phyloP scores from a whole-genome alignment of 257 asterid species.

The Voacanga thouarsii region DNA sequence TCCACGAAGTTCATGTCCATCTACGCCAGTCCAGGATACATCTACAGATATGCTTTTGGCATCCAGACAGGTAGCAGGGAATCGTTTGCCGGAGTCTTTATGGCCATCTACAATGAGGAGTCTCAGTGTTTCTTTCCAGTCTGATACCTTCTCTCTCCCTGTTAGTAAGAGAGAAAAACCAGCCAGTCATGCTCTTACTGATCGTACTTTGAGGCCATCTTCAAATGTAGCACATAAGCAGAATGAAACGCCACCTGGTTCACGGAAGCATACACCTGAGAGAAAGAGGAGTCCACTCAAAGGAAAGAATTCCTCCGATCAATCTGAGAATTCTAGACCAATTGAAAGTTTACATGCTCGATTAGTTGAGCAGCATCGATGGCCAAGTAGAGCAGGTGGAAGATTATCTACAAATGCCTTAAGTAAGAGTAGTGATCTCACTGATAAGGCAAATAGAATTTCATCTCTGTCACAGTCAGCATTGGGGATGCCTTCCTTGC shows the following conservation, averaged over 20 bases:
- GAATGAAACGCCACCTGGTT: conserved; percentile 37
- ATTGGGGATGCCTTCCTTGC: conserved; percentile 32
- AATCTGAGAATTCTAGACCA: conserved; percentile 76
- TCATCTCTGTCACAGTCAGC: conserved; percentile 36
- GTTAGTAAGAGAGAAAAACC: conserved; percentile 56
- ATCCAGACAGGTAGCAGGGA: conserved; percentile 46
- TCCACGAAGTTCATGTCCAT: conserved; percentile 46
- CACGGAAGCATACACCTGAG: conserved; percentile 68
- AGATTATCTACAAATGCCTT: conserved; percentile 35
- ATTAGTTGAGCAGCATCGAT: conserved; percentile 66
- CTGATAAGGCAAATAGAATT: conserved; percentile 41
- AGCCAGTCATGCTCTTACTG: conserved; percentile 37
- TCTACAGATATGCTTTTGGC: conserved; percentile 35
- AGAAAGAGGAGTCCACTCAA: conserved; percentile 67
- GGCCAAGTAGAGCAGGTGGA: conserved; percentile 64
- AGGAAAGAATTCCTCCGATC: conserved; percentile 57
- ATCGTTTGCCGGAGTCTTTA: conserved; percentile 60
- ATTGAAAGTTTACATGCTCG: conserved; percentile 51
- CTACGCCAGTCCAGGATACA: conserved; percentile 65
- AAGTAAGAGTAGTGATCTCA: conserved; percentile 46
- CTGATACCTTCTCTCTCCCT: conserved; percentile 49
- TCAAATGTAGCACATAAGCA: conserved; percentile 35
- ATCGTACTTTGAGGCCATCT: conserved; percentile 51
- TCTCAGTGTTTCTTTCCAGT: conserved; percentile 55
- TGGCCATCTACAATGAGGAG: conserved; percentile 56